Percentiles rank a stretch among this genome's conserved stretches.
Conservation (phyloP, 2,329 filamentous ascomycete species). For the Penicillium olsonii region DNA sequence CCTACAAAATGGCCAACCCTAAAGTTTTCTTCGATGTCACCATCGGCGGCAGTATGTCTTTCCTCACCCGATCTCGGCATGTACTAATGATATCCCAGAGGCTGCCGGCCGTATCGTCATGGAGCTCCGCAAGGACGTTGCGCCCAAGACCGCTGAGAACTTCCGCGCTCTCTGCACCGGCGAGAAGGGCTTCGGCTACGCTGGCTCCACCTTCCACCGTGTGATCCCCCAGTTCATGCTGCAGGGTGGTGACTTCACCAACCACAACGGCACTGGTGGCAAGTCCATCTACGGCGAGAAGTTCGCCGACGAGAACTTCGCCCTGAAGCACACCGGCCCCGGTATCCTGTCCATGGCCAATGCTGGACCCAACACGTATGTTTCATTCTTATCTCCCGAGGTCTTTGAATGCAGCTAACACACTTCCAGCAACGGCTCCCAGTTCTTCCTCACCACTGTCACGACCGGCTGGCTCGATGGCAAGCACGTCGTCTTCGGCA, state of each 20-base stretch:
- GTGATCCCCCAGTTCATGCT: slow-evolving; percentile 91
- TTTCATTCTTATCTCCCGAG: not conserved
- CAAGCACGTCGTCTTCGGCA: slow-evolving; percentile 66
- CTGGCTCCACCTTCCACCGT: slow-evolving; percentile 80
- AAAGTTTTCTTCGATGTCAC: not conserved
- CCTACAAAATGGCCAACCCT: not conserved
- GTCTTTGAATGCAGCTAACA: not conserved
- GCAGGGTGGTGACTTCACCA: too few species aligned
- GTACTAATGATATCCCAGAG: not conserved
- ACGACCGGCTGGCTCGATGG: slow-evolving; percentile 62
- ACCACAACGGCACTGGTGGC: slow-evolving; percentile 71
- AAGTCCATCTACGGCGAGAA: slow-evolving; percentile 92
- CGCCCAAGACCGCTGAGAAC: slow-evolving; percentile 82
- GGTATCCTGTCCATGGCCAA: slow-evolving; percentile 90
- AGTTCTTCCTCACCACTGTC: slow-evolving; percentile 68
- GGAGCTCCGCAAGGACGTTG: slow-evolving; percentile 77
- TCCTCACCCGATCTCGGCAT: not conserved
- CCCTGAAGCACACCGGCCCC: slow-evolving; percentile 66
- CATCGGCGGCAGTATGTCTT: not conserved
- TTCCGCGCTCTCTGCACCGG: slow-evolving; percentile 78
- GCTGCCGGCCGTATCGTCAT: slow-evolving; percentile 73
- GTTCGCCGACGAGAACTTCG: slow-evolving; percentile 88
- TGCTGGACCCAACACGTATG: slow-evolving; percentile 77
- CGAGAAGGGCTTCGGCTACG: slow-evolving; percentile 79
- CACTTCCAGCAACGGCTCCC: slow-evolving; percentile 57